Evolutionary conservation across 2,329 filamentous ascomycete genomes (phyloP).

Genomic region (Fusarium clavum): DNA sequence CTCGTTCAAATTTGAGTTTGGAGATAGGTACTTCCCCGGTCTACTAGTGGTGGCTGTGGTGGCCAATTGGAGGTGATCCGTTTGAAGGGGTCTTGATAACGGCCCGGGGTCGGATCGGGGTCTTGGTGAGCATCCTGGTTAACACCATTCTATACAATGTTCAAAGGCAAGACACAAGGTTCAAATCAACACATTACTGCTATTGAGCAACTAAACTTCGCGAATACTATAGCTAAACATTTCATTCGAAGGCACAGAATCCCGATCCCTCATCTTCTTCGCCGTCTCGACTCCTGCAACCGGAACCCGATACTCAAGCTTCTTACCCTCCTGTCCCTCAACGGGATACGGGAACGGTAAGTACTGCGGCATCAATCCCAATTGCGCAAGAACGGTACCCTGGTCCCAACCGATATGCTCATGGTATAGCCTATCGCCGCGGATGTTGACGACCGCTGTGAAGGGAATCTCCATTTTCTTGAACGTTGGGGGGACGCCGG

Average conservation of each 20-base stretch:
- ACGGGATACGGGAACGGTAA: constrained; percentile 70
- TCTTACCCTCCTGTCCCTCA: constrained; percentile 45
- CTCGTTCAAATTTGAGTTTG: neutral
- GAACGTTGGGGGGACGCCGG: constrained; percentile 67
- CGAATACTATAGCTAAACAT: constrained; percentile 47
- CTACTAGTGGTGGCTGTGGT: no score
- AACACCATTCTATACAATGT: neutral
- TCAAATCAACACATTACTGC: neutral
- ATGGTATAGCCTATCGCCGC: constrained; percentile 72
- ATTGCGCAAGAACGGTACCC: constrained; percentile 69
- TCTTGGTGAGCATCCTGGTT: no score
- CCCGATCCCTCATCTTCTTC: constrained; percentile 49
- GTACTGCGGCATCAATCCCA: constrained; percentile 68
- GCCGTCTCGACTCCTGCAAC: constrained; percentile 50
- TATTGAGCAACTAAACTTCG: constrained; percentile 10
- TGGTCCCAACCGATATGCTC: constrained; percentile 79
- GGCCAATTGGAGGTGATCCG: neutral
- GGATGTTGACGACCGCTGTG: constrained; percentile 71
- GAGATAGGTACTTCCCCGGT: neutral
- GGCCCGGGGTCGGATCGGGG: neutral
- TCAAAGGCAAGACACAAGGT: neutral
- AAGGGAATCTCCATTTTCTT: constrained; percentile 68
- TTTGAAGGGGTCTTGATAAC: constrained; percentile 6
- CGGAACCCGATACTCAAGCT: constrained; percentile 49
- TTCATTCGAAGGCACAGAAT: constrained; percentile 48